Evolutionary conservation across 208 protist genomes (phyloP).

Genomic region (Novymonas esmeraldas): DNA sequence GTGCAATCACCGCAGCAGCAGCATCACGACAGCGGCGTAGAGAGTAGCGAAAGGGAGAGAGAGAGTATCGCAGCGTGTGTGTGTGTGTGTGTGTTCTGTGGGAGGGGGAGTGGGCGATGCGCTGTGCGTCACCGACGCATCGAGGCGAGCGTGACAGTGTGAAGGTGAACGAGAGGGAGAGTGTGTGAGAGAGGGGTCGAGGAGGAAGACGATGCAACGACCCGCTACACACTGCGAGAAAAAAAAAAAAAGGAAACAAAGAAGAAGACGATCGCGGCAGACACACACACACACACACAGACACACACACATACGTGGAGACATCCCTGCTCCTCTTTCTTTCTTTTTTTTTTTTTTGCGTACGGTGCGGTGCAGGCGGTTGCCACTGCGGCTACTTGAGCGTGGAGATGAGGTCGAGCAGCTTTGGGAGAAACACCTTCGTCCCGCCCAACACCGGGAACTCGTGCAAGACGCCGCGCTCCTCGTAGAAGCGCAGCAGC

Average conservation of each 20-base stretch:
- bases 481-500: slow-evolving; percentile 65
- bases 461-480: slow-evolving; percentile 57
- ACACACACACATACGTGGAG: not conserved
- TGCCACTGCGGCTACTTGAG: slow-evolving; percentile 24
- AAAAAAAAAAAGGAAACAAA: not conserved
- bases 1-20: slow-evolving; percentile 1
- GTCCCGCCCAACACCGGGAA: slow-evolving; percentile 74
- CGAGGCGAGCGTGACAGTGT: too few relatives aligned
- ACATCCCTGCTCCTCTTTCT: too few relatives aligned
- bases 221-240: not conserved
- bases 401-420: slow-evolving; percentile 59
- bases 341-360: too few relatives aligned
- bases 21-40: slow-evolving; percentile 10
- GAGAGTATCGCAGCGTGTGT: too few relatives aligned
- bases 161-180: not conserved
- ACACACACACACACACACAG: not conserved
- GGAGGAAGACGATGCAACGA: not conserved
- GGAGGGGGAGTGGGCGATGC: too few relatives aligned
- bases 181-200: not conserved
- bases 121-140: too few relatives aligned
- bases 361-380: too few relatives aligned
- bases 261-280: not conserved
- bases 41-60: not conserved
- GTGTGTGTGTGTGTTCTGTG: too few relatives aligned
- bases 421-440: slow-evolving; percentile 70